phyloP scores from a whole-genome alignment of 169 alveolate species.

The Cryptosporidium meleagridis region DNA sequence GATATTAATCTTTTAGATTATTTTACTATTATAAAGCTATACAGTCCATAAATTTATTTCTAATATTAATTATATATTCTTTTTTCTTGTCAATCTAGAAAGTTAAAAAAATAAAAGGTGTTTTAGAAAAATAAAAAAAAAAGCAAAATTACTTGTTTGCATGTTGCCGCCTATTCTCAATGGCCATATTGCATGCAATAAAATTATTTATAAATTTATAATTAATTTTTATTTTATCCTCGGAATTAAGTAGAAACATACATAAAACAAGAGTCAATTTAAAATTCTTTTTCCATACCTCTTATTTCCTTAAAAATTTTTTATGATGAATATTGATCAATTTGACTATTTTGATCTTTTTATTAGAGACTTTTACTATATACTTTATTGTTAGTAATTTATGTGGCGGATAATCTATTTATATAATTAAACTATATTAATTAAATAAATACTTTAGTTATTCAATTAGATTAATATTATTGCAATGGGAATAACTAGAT shows the following conservation, averaged over 20 bases:
- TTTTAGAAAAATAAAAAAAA: not conserved
- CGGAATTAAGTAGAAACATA: not conserved
- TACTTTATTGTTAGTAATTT: not conserved
- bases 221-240: not conserved
- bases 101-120: not conserved
- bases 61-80: not conserved
- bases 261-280: not conserved
- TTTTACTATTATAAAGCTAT: not conserved
- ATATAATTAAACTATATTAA: not conserved
- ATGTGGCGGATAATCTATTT: conserved; percentile 15
- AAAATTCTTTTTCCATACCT: not conserved
- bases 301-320: not conserved
- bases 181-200: not conserved
- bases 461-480: too few relatives aligned
- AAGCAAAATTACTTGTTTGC: conserved; percentile 33
- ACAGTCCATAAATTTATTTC: not conserved
- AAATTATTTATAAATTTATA: not conserved
- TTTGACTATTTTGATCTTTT: conserved; percentile 12
- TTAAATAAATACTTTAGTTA: too few relatives aligned
- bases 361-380: conserved; percentile 1
- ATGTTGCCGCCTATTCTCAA: conserved; percentile 18
- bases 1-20: not conserved
- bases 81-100: conserved; percentile 6
- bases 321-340: not conserved
- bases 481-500: too few relatives aligned